Base-by-base conservation (phyloP, 805 yeast species). In the Spathaspora arborariae region DNA sequence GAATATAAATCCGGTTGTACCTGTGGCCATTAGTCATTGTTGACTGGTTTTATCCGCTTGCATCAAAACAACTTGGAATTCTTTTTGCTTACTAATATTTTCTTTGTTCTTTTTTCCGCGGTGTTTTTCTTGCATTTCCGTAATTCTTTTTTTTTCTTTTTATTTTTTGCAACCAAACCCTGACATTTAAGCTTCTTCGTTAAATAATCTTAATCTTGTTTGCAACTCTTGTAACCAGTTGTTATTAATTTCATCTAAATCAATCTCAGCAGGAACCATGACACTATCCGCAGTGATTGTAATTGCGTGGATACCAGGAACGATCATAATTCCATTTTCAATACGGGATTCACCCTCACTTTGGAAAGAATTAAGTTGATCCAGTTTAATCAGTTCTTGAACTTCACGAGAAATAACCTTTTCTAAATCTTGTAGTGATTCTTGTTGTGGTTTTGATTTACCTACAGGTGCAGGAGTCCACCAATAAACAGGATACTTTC, bases 401-500 rank as follows among this genome's bases (percentile, higher is more conserved):
- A 13, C 34, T 3, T 45, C 13, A 19, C 24, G 11, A 6, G 40
- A 45, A 35, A 19, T 16, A 2, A n/a, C 16, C 16, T 27, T 19
- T 8, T 20, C 41, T 10, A 26, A 6, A 39, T 20, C 5, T 15
- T 20, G 38, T 7, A 30, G 11, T 7, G 11, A 30, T 8, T 7
- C 11, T 19, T 40, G 35, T 20, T 39, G 8, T 18, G 18, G 33
- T 2, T 5, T 24, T 35, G 30, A 40, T 41, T 44, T 47, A 7
- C 58, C 57, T 39, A 56, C 45, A 13, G 51, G 50, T 1, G 54
- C 60, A 3, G 76, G 68, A 9, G 75, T 71, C 84, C 85, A 79
- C 87, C 88, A 83, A 56, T 67, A 79, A 2, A 58, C 59, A 0
- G 88, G 88, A 55, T 82, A 83, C 37, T 58, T 57, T 42, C 84